Conservation (phyloP, 148 eudicot genomes). For the Silene latifolia region DNA sequence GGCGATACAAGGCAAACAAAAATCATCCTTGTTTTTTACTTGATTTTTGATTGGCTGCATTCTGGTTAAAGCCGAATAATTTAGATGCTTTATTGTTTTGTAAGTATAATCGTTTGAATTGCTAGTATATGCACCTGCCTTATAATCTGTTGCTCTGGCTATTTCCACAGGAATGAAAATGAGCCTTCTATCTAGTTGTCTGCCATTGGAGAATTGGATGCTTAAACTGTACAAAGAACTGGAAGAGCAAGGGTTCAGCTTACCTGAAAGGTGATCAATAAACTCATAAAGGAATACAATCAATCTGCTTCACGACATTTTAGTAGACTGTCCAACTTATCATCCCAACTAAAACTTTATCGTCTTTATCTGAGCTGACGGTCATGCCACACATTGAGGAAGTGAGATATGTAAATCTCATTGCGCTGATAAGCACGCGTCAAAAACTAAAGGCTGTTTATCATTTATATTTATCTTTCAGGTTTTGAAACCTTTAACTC, state of each 20-base stretch:
- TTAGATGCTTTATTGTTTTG: no score
- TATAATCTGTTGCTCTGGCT: background rate
- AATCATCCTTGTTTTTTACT: background rate
- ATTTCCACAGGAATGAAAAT: slow-evolving; percentile 43
- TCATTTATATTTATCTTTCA: slow-evolving; percentile 26
- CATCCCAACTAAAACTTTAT: background rate
- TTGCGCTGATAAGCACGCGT: background rate
- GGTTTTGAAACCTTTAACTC: slow-evolving; percentile 73
- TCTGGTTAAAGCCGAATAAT: no score
- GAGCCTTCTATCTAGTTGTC: slow-evolving; percentile 34
- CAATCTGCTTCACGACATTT: slow-evolving; percentile 4
- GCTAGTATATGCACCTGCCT: background rate
- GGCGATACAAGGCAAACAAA: slow-evolving; percentile 41
- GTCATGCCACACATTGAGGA: background rate
- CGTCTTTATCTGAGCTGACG: background rate
- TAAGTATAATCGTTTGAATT: no score
- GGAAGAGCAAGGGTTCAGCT: slow-evolving; percentile 57
- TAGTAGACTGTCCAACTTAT: background rate
- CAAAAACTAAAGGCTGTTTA: background rate
- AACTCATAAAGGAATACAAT: slow-evolving; percentile 8
- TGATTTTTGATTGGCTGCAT: background rate
- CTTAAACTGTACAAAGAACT: slow-evolving; percentile 56
- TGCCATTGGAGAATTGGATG: slow-evolving; percentile 50
- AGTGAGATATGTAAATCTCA: background rate
- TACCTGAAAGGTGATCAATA: slow-evolving; percentile 80